Percentiles rank a stretch among this genome's conserved stretches.
Conservation (phyloP, 1,284 basidiomycete genomes). For the Cryptococcus floricola region DNA sequence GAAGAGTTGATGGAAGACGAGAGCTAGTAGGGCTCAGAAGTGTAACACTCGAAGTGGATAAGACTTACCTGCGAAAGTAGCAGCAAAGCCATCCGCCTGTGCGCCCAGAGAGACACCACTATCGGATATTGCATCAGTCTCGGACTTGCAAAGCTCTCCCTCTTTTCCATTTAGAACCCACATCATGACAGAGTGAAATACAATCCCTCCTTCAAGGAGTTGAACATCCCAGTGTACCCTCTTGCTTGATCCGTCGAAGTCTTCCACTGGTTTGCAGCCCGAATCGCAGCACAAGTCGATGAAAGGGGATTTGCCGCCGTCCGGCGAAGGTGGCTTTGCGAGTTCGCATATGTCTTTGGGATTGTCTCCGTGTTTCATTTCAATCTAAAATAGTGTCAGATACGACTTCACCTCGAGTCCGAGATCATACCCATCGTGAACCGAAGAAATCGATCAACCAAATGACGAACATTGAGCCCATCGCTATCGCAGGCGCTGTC, state of each 20-base stretch:
- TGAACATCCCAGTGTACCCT: constrained; percentile 13
- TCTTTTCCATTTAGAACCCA: neutral
- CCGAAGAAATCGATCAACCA: constrained; percentile 9
- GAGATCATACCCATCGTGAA: constrained; percentile 5
- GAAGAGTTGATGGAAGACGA: constrained; percentile 19
- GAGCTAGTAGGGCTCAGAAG: neutral
- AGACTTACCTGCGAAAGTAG: constrained; percentile 47
- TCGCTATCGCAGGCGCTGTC: constrained; percentile 11
- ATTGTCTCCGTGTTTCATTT: neutral
- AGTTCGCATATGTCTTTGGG: neutral
- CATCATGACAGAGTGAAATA: constrained; percentile 51
- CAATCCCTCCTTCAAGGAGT: constrained; percentile 49
- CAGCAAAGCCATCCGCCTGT: constrained; percentile 47
- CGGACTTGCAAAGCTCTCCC: neutral
- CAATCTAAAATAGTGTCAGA: neutral
- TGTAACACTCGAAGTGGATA: neutral
- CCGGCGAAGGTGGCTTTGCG: neutral
- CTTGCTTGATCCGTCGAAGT: constrained; percentile 2
- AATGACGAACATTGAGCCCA: constrained; percentile 11
- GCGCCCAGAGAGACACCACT: constrained; percentile 39
- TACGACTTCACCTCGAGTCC: neutral
- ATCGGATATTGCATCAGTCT: neutral
- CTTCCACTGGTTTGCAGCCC: constrained; percentile 1
- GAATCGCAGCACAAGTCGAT: constrained; percentile 8
- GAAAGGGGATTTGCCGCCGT: constrained; percentile 2